Percentiles rank a stretch among this genome's conserved stretches.
Conservation (phyloP, 371 early-diverging fungal genomes). For the Actinomortierella ambigua region DNA sequence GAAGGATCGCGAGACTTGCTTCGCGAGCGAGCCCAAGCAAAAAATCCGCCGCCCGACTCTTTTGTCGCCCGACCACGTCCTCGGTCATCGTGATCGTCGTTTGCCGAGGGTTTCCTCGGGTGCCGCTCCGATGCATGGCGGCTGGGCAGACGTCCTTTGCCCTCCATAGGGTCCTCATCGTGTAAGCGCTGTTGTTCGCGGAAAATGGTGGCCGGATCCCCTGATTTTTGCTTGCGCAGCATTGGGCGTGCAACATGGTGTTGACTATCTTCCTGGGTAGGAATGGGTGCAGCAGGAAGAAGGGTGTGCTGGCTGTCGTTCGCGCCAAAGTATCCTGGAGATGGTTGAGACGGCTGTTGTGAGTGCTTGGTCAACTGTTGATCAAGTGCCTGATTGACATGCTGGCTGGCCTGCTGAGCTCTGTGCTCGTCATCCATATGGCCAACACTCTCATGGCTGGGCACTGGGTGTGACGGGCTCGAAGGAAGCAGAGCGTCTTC, state of each 20-base stretch:
- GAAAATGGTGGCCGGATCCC: slow-evolving; percentile 32
- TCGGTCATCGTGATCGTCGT: slow-evolving; percentile 3
- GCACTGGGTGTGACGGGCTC: not conserved
- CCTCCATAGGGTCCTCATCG: not conserved
- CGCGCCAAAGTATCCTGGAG: no score
- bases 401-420: not conserved
- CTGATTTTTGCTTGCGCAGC: slow-evolving; percentile 37
- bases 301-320: slow-evolving; percentile 3
- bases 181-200: slow-evolving; percentile 16
- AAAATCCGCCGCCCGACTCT: slow-evolving; percentile 27
- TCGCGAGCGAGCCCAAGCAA: slow-evolving; percentile 34
- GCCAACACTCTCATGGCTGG: not conserved
- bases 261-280: slow-evolving; percentile 4
- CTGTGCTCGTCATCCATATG: not conserved
- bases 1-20: slow-evolving; percentile 37
- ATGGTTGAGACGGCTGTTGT: not conserved
- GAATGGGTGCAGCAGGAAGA: slow-evolving; percentile 14
- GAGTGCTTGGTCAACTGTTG: not conserved
- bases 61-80: slow-evolving; percentile 29
- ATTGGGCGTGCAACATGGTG: slow-evolving; percentile 6
- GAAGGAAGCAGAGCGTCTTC: not conserved
- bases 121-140: slow-evolving; percentile 33
- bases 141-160: slow-evolving; percentile 16
- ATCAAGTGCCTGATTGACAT: not conserved
- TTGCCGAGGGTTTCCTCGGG: slow-evolving; percentile 13